phyloP scores from a whole-genome alignment of 2,329 filamentous ascomycete species.

The Fusarium tuaranense region DNA sequence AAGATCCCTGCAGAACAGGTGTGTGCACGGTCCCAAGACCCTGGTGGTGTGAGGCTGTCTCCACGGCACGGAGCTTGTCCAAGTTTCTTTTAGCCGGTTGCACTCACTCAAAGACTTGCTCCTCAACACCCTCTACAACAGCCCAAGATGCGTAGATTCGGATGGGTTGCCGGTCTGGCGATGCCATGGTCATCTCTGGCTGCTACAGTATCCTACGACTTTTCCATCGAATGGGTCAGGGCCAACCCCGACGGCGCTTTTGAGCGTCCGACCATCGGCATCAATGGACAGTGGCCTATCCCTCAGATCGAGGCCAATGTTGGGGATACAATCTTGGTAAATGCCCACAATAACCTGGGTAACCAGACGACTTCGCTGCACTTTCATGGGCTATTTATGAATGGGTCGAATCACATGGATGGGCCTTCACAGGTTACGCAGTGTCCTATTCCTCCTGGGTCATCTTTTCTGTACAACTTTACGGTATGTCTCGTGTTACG shows the following conservation, averaged over 20 bases:
- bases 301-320: conserved; percentile 72
- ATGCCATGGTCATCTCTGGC: conserved; percentile 37
- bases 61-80: not conserved
- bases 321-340: conserved; percentile 71
- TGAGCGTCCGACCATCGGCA: conserved; percentile 76
- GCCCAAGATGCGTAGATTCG: conserved; percentile 21
- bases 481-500: conserved; percentile 56
- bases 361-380: conserved; percentile 73
- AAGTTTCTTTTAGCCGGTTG: not conserved
- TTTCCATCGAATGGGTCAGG: conserved; percentile 77
- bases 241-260: conserved; percentile 77
- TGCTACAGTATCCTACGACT: conserved; percentile 69
- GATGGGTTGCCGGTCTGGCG: conserved; percentile 1
- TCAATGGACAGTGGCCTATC: conserved; percentile 82
- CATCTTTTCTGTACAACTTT: conserved; percentile 77
- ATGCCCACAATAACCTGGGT: conserved; percentile 68
- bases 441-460: conserved; percentile 73
- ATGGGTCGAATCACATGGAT: conserved; percentile 77
- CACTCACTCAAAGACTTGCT: not conserved
- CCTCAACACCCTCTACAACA: conserved; percentile 2
- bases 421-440: conserved; percentile 75
- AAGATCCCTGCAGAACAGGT: conserved; percentile 27
- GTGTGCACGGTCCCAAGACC: conserved; percentile 7
- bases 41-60: conserved; percentile 12
- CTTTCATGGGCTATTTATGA: conserved; percentile 80